Evolutionary conservation across 2,329 filamentous ascomycete genomes (phyloP), one percentile per base, ranked within the genome.

Genomic region (Ophiostoma piceae): DNA sequence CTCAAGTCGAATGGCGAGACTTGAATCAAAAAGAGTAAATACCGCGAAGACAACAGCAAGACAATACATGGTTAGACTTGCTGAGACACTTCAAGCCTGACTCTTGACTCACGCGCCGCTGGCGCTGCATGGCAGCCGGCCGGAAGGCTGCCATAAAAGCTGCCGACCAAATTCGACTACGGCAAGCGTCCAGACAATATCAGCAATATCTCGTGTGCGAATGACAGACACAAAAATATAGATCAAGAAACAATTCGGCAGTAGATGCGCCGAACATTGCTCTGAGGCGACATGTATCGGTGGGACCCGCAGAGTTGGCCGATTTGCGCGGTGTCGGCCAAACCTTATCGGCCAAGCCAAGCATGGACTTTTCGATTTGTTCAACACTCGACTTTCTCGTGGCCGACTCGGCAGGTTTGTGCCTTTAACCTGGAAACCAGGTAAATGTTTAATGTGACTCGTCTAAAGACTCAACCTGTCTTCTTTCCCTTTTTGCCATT

Each of bases 231-330:
- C 8, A 35, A 6, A 35, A 35, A 35, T 2, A 39, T 5, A 47
- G 19, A 47, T 14, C 4, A n/a, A 47, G 19, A 2, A 47, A 47
- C 16, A 47, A 19, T 22, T 26, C 51, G 51, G 51, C 1, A 26
- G 51, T 26, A 26, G 1, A 12, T 57, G 12, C n/a, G 51, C 51
- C 19, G 51, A 57, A 57, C n/a, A 3, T 26, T 26, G 9, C 22
- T 57, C 9, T 57, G 14, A 12, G 51, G n/a, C 51, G 51, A 54
- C 19, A 11, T 54, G 19, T 22, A 22, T 54, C 19, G 47, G 4
- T 57, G 22, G 51, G 51, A 26, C 51, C 51, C 51, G 51, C 51
- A 57, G 14, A 57, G 22, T 57, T 57, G 51, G 51, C 51, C 51
- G 51, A 22, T 57, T 3, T 26, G 8, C 51, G 51, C 51, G 6